Conservation (phyloP, 2,329 filamentous ascomycete genomes). For the Scorias spongiosa region DNA sequence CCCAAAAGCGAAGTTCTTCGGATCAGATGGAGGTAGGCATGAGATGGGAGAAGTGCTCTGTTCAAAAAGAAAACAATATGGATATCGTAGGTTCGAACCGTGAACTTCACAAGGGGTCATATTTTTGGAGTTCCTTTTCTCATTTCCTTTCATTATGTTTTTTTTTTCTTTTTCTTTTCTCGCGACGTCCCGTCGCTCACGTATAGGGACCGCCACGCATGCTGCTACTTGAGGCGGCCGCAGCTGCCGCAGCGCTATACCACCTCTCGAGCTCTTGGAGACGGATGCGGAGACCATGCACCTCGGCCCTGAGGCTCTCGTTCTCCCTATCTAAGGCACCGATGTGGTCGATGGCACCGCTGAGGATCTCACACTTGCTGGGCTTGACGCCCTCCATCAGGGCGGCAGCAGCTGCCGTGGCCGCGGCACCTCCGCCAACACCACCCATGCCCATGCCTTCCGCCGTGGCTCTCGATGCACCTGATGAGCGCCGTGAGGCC, state of each 20-base stretch:
- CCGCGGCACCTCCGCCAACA: constrained; percentile 3
- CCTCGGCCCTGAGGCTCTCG: constrained; percentile 12
- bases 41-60: too few relatives aligned
- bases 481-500: constrained; percentile 10
- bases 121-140: too few relatives aligned
- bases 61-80: too few relatives aligned
- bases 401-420: background rate
- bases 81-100: too few relatives aligned
- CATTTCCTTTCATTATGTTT: too few relatives aligned
- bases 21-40: too few relatives aligned
- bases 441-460: constrained; percentile 1
- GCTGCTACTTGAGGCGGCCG: background rate
- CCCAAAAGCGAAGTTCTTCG: too few relatives aligned
- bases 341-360: constrained; percentile 21
- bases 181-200: background rate
- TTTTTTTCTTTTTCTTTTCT: too few relatives aligned
- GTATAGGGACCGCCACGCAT: background rate
- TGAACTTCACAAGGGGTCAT: too few relatives aligned
- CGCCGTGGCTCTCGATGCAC: constrained; percentile 3
- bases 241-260: constrained; percentile 3
- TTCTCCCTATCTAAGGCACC: constrained; percentile 15
- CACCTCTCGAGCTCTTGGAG: constrained; percentile 16
- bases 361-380: constrained; percentile 22
- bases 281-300: constrained; percentile 11
- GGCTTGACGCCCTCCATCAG: constrained; percentile 17